Evolutionary conservation across 257 asterid species (phyloP), one percentile per base, ranked within the genome.

Genomic region (Lavandula angustifolia): DNA sequence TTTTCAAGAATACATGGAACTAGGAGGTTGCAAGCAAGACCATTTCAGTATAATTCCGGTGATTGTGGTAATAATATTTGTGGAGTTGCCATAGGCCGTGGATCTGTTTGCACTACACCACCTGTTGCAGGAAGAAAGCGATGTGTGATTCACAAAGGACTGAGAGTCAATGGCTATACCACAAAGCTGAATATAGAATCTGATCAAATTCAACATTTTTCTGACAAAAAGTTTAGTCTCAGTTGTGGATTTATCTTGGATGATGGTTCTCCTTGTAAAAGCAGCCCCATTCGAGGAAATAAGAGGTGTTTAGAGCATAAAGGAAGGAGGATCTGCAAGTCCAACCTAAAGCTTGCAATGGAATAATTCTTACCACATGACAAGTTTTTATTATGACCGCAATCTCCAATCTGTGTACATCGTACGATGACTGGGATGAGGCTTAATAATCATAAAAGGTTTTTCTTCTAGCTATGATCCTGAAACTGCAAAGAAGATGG

Each of bases 121-220:
- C 90, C 96, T 17, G 83, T 76, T 47, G 69, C 71, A 76, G 94
- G 97, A 64, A 84, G 91, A 57, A 87, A 82, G 72, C 82, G 97
- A 66, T 92, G 99, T 58, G 68, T 74, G n/a, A 68, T 75, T 68
- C 99, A 92, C 78, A 92, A 86, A 80, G 99, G 99, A 48, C 84
- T 81, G 96, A 85, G 79, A 73, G 78, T 85, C 63, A 87, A 84
- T 66, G 92, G 85, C 65, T 34, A 40, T 35, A 65, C 18, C 48
- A 32, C 78, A 3, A 72, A 82, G 79, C 54, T 50, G 42, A 55
- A 72, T 44, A 44, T 37, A 54, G 70, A 55, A 27, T 13, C 13
- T 27, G 58, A 62, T 50, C 41, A 61, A 16, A n/a, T 58, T 42
- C 58, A 13, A 51, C 2, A 22, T 31, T 3, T 11, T 47, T 13